Percentiles rank a stretch among this genome's conserved stretches.
phyloP scores from a whole-genome alignment of 1,284 basidiomycete species.

The Ustilago bromivora region DNA sequence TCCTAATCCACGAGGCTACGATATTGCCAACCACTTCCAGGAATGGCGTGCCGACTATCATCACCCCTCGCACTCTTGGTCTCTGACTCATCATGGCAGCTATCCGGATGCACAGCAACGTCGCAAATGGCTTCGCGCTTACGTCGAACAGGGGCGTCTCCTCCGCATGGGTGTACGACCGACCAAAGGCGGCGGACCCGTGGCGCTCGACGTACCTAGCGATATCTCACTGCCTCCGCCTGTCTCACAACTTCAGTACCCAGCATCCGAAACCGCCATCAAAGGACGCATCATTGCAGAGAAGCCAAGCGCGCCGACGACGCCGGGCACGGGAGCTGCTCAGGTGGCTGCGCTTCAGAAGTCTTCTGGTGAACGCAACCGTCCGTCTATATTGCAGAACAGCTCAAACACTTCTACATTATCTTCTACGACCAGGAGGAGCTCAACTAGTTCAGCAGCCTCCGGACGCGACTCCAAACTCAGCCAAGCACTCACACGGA shows the following conservation, averaged over 20 bases:
- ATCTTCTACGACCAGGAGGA: not conserved
- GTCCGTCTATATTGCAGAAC: conserved; percentile 24
- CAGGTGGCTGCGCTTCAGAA: conserved; percentile 46
- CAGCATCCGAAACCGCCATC: conserved; percentile 22
- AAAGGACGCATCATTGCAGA: conserved; percentile 42
- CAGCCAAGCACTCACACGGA: conserved; percentile 4
- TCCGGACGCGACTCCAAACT: conserved; percentile 3
- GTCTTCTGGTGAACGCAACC: conserved; percentile 39
- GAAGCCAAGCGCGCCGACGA: conserved; percentile 36
- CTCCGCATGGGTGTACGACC: conserved; percentile 53
- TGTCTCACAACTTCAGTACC: conserved; percentile 30
- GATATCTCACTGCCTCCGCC: conserved; percentile 56
- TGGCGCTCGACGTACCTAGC: conserved; percentile 27
- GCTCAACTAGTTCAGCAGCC: conserved; percentile 10
- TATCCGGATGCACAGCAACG: conserved; percentile 61
- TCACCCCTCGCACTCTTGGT: conserved; percentile 58
- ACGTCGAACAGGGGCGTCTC: conserved; percentile 66
- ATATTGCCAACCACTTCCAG: conserved; percentile 68
- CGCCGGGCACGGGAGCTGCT: conserved; percentile 40
- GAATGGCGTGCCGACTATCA: conserved; percentile 68
- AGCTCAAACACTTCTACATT: conserved; percentile 22
- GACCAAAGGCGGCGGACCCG: conserved; percentile 27
- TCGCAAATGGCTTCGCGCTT: conserved; percentile 65
- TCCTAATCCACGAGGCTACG: conserved; percentile 64
- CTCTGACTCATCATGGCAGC: conserved; percentile 54